These are phyloP conservation scores for Tricholoma furcatifolium DNA, from an alignment of 768 basidiomycete genomes.

Conservation along the genomic window DNA sequence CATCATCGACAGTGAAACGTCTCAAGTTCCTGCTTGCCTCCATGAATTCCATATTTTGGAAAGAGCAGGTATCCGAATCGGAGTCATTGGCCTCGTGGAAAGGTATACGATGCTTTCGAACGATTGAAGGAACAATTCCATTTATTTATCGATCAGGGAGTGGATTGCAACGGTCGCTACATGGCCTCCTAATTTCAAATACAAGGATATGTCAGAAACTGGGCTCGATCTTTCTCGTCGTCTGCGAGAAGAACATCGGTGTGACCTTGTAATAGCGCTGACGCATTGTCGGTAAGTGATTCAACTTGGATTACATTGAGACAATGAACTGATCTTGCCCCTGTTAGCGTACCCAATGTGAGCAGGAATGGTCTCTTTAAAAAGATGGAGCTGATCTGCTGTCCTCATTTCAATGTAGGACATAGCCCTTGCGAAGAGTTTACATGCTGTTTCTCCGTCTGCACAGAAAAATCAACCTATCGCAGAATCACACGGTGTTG, in stretches of 20 bases:
- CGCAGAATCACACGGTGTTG: slow-evolving; percentile 66
- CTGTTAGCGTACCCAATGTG: slow-evolving; percentile 49
- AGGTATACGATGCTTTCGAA: slow-evolving; percentile 41
- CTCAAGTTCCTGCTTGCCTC: slow-evolving; percentile 57
- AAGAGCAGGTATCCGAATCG: slow-evolving; percentile 66
- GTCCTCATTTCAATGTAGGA: slow-evolving; percentile 45
- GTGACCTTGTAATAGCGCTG: slow-evolving; percentile 82
- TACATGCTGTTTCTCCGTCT: slow-evolving; percentile 58
- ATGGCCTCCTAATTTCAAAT: slow-evolving; percentile 81
- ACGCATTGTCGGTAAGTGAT: slow-evolving; percentile 71
- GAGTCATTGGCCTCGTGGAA: slow-evolving; percentile 86
- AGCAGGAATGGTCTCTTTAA: neutral
- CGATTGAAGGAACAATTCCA: neutral
- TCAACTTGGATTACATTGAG: neutral
- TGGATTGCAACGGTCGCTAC: slow-evolving; percentile 88
- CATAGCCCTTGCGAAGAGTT: slow-evolving; percentile 63
- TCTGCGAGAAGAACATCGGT: slow-evolving; percentile 69
- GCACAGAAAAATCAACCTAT: slow-evolving; percentile 44
- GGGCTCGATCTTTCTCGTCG: slow-evolving; percentile 70
- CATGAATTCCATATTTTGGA: slow-evolving; percentile 67
- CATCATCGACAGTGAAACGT: slow-evolving; percentile 70
- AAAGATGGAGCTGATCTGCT: neutral
- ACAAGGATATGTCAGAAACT: slow-evolving; percentile 71
- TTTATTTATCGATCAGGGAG: slow-evolving; percentile 46
- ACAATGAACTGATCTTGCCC: neutral